Percentiles rank a stretch among this genome's conserved stretches.
phyloP scores from a whole-genome alignment of 371 early-diverging fungal species.

The Mucor lusitanicus region DNA sequence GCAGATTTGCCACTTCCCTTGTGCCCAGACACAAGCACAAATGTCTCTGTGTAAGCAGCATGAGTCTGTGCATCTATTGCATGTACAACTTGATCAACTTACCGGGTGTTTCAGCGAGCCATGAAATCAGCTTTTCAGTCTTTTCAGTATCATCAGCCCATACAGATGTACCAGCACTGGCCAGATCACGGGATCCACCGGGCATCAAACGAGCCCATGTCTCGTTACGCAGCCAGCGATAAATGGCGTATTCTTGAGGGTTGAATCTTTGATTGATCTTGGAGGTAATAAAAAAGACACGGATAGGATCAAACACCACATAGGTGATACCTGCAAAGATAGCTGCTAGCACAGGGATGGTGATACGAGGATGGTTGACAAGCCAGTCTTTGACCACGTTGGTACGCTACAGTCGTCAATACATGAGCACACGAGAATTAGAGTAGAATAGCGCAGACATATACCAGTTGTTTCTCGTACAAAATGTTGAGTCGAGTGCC shows the following conservation, averaged over 20 bases:
- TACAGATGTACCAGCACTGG: conserved; percentile 16
- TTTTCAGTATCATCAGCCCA: conserved; percentile 70
- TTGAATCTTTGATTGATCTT: conserved; percentile 81
- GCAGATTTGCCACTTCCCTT: conserved; percentile 64
- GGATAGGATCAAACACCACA: conserved; percentile 89
- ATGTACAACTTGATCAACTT: neutral
- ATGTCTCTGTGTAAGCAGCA: conserved; percentile 51
- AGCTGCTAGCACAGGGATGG: conserved; percentile 76
- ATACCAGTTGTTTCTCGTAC: conserved; percentile 70
- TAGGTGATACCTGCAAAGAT: conserved; percentile 78
- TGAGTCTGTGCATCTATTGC: neutral
- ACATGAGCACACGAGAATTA: neutral
- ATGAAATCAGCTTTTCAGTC: conserved; percentile 56
- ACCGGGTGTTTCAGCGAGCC: conserved; percentile 74
- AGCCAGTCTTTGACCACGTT: conserved; percentile 74
- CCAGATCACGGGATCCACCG: neutral
- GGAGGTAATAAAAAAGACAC: conserved; percentile 83
- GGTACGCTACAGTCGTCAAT: conserved; percentile 41
- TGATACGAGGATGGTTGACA: conserved; percentile 70
- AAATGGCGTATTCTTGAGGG: conserved; percentile 60
- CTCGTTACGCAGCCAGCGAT: conserved; percentile 68
- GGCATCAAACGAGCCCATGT: conserved; percentile 54
- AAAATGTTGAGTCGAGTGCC: conserved; percentile 67
- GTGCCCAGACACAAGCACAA: conserved; percentile 62
- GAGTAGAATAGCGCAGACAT: neutral